Percentiles rank a stretch among this genome's conserved stretches.
These are phyloP conservation scores for Luffa acutangula DNA, from an alignment of 306 rosid genomes.

Conservation along the genomic window DNA sequence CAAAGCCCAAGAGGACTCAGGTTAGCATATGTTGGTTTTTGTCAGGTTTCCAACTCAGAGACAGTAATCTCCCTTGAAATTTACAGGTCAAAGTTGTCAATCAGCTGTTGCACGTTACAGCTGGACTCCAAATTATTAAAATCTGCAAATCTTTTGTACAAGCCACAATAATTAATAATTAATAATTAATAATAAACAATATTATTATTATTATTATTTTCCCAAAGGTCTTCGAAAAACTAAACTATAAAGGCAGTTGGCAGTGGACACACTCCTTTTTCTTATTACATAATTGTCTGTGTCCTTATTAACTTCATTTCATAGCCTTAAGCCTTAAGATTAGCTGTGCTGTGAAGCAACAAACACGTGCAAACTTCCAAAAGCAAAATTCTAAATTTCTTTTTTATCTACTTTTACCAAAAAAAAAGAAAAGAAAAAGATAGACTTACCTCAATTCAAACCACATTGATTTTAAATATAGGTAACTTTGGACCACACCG, in stretches of 20 bases:
- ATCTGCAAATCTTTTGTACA: not conserved
- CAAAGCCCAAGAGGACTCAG: not conserved
- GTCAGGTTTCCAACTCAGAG: not conserved
- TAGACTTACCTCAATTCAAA: too few relatives aligned
- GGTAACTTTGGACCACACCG: too few relatives aligned
- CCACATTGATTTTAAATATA: too few relatives aligned
- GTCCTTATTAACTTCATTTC: not conserved
- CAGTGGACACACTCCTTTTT: not conserved
- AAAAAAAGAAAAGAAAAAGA: too few relatives aligned
- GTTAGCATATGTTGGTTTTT: not conserved
- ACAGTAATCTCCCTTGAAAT: not conserved
- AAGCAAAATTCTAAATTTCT: not conserved
- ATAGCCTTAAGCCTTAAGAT: not conserved
- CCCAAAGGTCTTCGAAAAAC: not conserved
- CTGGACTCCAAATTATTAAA: not conserved
- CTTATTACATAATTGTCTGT: not conserved
- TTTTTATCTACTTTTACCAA: too few relatives aligned
- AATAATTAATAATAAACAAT: not conserved
- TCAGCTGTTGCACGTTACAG: not conserved
- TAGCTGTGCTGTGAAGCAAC: conserved; percentile 4
- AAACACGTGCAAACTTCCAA: not conserved
- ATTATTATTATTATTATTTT: not conserved
- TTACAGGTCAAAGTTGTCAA: not conserved
- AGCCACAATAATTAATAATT: not conserved
- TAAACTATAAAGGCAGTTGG: not conserved